Evolutionary conservation across 371 early-diverging fungal genomes (phyloP), one percentile per base, ranked within the genome.

Genomic region (Agmasoma carcini): DNA sequence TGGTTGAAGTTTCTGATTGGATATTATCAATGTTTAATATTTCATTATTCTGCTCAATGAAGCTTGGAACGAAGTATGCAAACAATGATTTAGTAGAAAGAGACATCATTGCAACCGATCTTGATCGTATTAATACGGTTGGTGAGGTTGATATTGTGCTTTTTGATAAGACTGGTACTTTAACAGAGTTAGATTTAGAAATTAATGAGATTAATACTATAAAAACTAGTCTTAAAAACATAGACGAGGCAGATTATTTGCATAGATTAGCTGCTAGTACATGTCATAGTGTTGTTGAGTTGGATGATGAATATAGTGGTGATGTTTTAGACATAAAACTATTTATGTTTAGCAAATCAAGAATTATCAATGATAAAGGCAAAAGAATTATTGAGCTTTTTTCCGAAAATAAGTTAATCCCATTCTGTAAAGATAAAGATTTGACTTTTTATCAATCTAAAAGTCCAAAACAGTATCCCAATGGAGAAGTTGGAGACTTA

Each of bases 121-220:
- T 90, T 0, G 82, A 88, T 1, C 78, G 88, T 14, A 89, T 96
- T 40, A 91, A 90, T 68, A 81, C 90, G 55, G 83, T 90, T 33
- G 96, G 97, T 34, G 87, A 87, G 61, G 75, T 94, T 41, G 84
- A 92, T 63, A 81, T 87, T 31, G 86, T 89, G 79, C 84, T 88
- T 61, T 97, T 97, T 79, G 99, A 99, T 77, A 99, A 99, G 73
- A 97, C 97, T 2, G 97, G 97, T 1, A 99, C 97, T 2, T 71
- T 99, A 43, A 96, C 97, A 0, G 88, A 91, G 67, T 92, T 93
- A 64, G 93, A 91, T 0, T 74, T 99, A 40, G 95, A 92, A 66
- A 85, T 96, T 7, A 79, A 88, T 40, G 91, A 91, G 12, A 81
- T 90, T 22, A 82, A 80, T 59, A 47, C 55, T 45, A n/a, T 47